Percentiles rank a stretch among this genome's conserved stretches.
Evolutionary conservation across 2,329 filamentous ascomycete species (phyloP).

Genomic region (Nemania bipapillata): DNA sequence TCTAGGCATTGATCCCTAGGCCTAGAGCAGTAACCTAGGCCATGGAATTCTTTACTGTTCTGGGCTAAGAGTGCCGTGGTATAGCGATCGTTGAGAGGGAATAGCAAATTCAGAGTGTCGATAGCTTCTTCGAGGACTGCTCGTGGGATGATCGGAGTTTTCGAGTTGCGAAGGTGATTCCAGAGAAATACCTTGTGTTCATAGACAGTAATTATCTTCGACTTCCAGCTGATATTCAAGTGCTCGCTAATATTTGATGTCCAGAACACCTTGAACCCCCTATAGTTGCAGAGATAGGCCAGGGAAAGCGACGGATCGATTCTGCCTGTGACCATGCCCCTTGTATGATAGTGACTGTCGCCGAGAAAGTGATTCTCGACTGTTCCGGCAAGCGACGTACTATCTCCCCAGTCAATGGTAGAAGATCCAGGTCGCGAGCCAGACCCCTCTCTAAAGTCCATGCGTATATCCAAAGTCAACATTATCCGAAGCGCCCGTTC

Average conservation of each 20-base stretch:
- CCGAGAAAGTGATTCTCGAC: slow-evolving; percentile 22
- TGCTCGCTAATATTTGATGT: slow-evolving; percentile 41
- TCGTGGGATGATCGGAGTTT: slow-evolving; percentile 27
- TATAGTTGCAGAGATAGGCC: slow-evolving; percentile 27
- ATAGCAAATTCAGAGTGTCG: slow-evolving; percentile 43
- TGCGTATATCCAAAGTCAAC: slow-evolving; percentile 21
- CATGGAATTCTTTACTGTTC: slow-evolving; percentile 36
- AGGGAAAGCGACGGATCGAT: slow-evolving; percentile 24
- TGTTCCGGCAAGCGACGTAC: slow-evolving; percentile 3
- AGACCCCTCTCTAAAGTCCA: neutral
- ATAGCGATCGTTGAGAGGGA: slow-evolving; percentile 34
- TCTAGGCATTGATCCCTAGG: slow-evolving; percentile 28
- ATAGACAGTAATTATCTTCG: slow-evolving; percentile 39
- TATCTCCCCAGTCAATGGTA: slow-evolving; percentile 23
- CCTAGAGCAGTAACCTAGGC: slow-evolving; percentile 29
- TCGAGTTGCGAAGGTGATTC: slow-evolving; percentile 36
- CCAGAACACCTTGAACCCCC: slow-evolving; percentile 39
- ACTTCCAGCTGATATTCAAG: slow-evolving; percentile 39
- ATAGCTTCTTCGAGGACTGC: slow-evolving; percentile 39
- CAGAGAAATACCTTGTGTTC: slow-evolving; percentile 42
- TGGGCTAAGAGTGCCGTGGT: slow-evolving; percentile 33
- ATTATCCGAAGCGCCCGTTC: slow-evolving; percentile 24
- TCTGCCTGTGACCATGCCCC: slow-evolving; percentile 19
- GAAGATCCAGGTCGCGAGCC: neutral
- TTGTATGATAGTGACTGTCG: neutral